Conservation (phyloP, 305 asterid species). For the Fraxinus xanthoxyloides region DNA sequence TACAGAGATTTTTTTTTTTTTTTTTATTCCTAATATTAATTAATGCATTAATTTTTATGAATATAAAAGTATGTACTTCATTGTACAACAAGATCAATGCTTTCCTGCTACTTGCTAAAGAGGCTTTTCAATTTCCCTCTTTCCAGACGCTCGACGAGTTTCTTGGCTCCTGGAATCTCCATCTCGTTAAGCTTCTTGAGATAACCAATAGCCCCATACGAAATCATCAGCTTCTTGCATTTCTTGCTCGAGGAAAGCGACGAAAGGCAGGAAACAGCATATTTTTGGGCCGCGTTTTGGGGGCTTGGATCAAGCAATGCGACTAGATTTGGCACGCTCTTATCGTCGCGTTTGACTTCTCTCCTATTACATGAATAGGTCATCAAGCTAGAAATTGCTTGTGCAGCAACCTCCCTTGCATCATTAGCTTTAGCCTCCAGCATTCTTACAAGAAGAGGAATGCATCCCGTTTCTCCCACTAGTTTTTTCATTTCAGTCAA, state of each 20-base stretch:
- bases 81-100: slow-evolving; percentile 23
- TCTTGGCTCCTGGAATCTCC: slow-evolving; percentile 75
- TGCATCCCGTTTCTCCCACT: slow-evolving; percentile 66
- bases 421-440: slow-evolving; percentile 60
- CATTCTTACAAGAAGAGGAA: slow-evolving; percentile 67
- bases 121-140: slow-evolving; percentile 58
- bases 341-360: slow-evolving; percentile 57
- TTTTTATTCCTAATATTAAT: background rate
- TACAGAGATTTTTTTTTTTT: background rate
- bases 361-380: slow-evolving; percentile 50
- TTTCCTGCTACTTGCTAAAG: slow-evolving; percentile 50
- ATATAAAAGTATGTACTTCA: slow-evolving; percentile 20
- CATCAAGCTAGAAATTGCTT: slow-evolving; percentile 64
- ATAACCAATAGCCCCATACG: slow-evolving; percentile 90
- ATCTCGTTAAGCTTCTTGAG: slow-evolving; percentile 76
- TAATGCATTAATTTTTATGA: slow-evolving; percentile 6
- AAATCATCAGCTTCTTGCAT: slow-evolving; percentile 77
- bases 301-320: slow-evolving; percentile 78
- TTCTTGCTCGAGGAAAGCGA: slow-evolving; percentile 70
- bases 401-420: slow-evolving; percentile 73
- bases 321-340: slow-evolving; percentile 77
- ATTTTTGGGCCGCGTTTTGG: slow-evolving; percentile 73
- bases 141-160: slow-evolving; percentile 62
- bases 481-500: slow-evolving; percentile 50
- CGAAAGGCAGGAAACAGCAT: slow-evolving; percentile 62